Percentiles rank a stretch among this genome's conserved stretches.
phyloP scores from a whole-genome alignment of 2,329 filamentous ascomycete species.

The Gnomoniopsis sp. region DNA sequence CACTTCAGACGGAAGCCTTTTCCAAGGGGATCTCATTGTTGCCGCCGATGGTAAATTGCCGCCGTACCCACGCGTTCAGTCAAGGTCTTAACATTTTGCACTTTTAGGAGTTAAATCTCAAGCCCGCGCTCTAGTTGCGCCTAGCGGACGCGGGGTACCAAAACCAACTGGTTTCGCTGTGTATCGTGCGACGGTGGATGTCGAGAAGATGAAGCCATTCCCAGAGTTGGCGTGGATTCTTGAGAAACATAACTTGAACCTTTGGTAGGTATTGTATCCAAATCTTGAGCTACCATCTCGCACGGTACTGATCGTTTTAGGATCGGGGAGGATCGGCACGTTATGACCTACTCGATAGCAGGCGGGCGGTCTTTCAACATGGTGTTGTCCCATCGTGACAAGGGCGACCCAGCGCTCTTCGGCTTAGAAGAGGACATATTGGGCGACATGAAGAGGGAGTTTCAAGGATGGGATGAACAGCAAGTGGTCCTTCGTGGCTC shows the following conservation, averaged over 20 bases:
- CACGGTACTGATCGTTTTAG: constrained; percentile 20
- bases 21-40: constrained; percentile 30
- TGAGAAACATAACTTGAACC: constrained; percentile 34
- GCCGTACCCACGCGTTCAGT: background rate
- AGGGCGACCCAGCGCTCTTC: constrained; percentile 30
- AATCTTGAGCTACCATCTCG: background rate
- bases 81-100: background rate
- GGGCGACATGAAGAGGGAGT: constrained; percentile 30
- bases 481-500: constrained; percentile 18
- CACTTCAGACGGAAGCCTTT: constrained; percentile 22
- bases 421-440: constrained; percentile 23
- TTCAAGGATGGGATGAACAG: constrained; percentile 31
- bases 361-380: constrained; percentile 41
- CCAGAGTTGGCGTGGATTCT: constrained; percentile 36
- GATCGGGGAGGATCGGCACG: constrained; percentile 39
- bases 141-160: constrained; percentile 14
- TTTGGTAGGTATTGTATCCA: constrained; percentile 34
- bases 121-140: constrained; percentile 21
- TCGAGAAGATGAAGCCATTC: constrained; percentile 31
- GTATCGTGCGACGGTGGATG: constrained; percentile 38
- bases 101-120: constrained; percentile 28
- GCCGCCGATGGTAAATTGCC: constrained; percentile 32
- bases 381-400: constrained; percentile 40
- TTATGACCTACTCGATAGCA: constrained; percentile 43
- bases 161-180: constrained; percentile 35